These are phyloP conservation scores for Mycena vulgaris DNA, from an alignment of 768 basidiomycete genomes.

Conservation along the genomic window DNA sequence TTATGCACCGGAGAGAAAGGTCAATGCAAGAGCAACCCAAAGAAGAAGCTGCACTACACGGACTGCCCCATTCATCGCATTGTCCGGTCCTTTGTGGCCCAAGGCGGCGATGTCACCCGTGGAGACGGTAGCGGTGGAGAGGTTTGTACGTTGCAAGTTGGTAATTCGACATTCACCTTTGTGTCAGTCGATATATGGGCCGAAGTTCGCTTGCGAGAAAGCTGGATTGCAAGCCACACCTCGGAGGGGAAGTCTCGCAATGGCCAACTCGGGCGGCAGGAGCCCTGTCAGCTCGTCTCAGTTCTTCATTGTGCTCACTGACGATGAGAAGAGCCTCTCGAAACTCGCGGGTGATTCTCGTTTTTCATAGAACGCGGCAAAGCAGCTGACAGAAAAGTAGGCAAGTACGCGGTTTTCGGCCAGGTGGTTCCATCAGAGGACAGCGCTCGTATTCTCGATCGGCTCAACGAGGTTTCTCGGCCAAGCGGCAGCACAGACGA, in stretches of 20 bases:
- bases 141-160: constrained; percentile 48
- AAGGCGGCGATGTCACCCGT: constrained; percentile 69
- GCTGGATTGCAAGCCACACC: constrained; percentile 61
- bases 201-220: constrained; percentile 67
- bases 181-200: constrained; percentile 62
- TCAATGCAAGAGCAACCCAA: constrained; percentile 61
- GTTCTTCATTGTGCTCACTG: constrained; percentile 66
- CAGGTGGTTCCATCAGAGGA: constrained; percentile 22
- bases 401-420: constrained; percentile 25
- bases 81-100: constrained; percentile 64
- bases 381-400: constrained; percentile 17
- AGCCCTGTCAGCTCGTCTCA: constrained; percentile 60
- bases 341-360: constrained; percentile 58
- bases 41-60: constrained; percentile 61
- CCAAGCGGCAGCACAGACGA: constrained; percentile 20
- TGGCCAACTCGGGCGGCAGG: constrained; percentile 68
- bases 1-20: constrained; percentile 63
- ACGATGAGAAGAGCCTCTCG: constrained; percentile 55
- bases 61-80: constrained; percentile 63
- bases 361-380: constrained; percentile 10
- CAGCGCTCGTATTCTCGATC: constrained; percentile 21
- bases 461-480: constrained; percentile 23
- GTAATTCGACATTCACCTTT: constrained; percentile 5
- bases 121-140: constrained; percentile 70
- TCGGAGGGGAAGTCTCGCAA: constrained; percentile 61